Conservation (phyloP, 768 basidiomycete genomes). For the Suillus sp. region DNA sequence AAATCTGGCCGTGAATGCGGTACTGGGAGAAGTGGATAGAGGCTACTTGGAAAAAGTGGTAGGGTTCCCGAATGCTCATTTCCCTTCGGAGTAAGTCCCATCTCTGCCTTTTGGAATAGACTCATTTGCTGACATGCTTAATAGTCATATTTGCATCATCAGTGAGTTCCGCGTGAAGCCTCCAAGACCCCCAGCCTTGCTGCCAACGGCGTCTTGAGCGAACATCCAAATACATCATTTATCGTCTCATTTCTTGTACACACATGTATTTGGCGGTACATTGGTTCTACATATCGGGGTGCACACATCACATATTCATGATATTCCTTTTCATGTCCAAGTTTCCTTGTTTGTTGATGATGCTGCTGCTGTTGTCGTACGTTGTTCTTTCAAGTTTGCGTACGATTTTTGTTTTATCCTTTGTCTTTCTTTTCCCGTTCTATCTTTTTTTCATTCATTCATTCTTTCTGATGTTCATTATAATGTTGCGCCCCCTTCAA, state of each 20-base stretch:
- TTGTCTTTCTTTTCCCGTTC: slow-evolving; percentile 22
- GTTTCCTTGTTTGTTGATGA: background rate
- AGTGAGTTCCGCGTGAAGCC: slow-evolving; percentile 81
- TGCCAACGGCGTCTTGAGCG: background rate
- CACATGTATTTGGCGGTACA: slow-evolving; percentile 26
- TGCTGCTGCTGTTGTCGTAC: slow-evolving; percentile 20
- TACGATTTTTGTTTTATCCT: slow-evolving; percentile 13
- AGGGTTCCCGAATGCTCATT: slow-evolving; percentile 96
- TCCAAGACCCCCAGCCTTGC: slow-evolving; percentile 39
- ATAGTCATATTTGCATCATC: slow-evolving; percentile 71
- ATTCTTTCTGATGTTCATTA: slow-evolving; percentile 13
- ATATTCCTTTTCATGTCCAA: slow-evolving; percentile 2
- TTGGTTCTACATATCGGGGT: slow-evolving; percentile 20
- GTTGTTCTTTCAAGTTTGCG: slow-evolving; percentile 22
- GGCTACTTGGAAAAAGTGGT: slow-evolving; percentile 86
- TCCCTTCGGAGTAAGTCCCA: slow-evolving; percentile 89
- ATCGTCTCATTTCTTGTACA: slow-evolving; percentile 18
- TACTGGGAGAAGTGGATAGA: slow-evolving; percentile 88
- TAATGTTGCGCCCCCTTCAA: slow-evolving; percentile 23
- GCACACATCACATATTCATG: slow-evolving; percentile 10
- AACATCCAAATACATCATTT: slow-evolving; percentile 17
- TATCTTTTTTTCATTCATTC: slow-evolving; percentile 6
- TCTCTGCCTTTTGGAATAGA: slow-evolving; percentile 14
- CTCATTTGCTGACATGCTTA: slow-evolving; percentile 17
- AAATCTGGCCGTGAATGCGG: slow-evolving; percentile 74